These are phyloP conservation scores for Colletotrichum somersetense DNA, from an alignment of 2,329 filamentous ascomycete genomes.

Conservation along the genomic window DNA sequence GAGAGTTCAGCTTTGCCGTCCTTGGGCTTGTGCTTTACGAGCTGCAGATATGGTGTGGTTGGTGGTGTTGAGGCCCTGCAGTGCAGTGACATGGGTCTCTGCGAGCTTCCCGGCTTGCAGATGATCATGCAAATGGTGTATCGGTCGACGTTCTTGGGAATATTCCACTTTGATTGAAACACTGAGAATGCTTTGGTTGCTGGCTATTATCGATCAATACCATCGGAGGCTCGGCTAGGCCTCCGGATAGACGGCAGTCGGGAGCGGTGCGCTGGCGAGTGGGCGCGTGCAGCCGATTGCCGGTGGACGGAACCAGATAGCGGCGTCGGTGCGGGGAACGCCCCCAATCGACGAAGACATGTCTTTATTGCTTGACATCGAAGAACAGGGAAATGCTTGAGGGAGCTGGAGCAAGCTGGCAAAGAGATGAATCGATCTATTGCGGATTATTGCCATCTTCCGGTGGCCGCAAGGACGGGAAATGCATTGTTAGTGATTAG, in stretches of 20 bases:
- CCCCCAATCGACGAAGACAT: neutral
- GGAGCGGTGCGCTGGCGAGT: constrained; percentile 17
- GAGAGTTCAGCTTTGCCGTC: neutral
- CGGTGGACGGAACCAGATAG: constrained; percentile 11
- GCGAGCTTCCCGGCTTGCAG: neutral
- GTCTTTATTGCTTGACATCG: neutral
- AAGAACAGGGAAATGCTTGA: neutral
- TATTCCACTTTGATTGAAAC: neutral
- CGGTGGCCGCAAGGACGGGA: neutral
- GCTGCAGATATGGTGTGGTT: constrained; percentile 16
- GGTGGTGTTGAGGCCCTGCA: constrained; percentile 3
- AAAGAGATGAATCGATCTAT: neutral
- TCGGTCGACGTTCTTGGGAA: neutral
- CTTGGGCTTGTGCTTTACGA: neutral
- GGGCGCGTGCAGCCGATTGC: constrained; percentile 20
- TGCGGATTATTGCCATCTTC: neutral
- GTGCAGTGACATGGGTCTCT: neutral
- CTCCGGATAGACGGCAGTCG: constrained; percentile 30
- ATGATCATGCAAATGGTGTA: neutral
- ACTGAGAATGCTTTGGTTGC: neutral
- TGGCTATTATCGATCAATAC: neutral
- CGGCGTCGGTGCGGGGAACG: no score
- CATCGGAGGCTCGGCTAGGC: neutral
- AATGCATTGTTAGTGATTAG: neutral
- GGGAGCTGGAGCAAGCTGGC: neutral